Evolutionary conservation across 2,329 filamentous ascomycete genomes (phyloP).

Genomic region (Westerdykella ornata): DNA sequence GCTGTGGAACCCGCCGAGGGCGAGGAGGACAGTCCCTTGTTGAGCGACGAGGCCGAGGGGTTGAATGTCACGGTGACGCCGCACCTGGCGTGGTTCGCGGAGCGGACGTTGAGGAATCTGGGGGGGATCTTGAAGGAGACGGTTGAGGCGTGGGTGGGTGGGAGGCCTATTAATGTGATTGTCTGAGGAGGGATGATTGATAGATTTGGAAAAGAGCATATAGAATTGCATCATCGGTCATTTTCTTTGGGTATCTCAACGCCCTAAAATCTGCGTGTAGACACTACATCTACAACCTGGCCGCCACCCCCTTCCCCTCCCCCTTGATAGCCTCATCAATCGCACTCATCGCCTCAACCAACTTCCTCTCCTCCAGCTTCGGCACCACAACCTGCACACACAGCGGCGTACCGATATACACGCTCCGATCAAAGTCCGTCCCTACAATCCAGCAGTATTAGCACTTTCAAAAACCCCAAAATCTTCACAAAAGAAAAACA

Average conservation of each 20-base stretch:
- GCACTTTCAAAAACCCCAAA: too few species aligned
- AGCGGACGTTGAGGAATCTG: slow-evolving; percentile 44
- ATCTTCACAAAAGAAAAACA: too few species aligned
- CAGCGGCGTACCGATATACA: slow-evolving; percentile 50
- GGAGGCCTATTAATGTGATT: slow-evolving; percentile 37
- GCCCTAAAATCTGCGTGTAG: too few species aligned
- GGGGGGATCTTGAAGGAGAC: slow-evolving; percentile 42
- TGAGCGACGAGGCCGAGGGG: slow-evolving; percentile 40
- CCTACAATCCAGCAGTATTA: slow-evolving; percentile 12
- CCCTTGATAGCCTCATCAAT: slow-evolving; percentile 44
- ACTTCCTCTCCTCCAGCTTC: slow-evolving; percentile 48
- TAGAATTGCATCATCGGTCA: too few species aligned
- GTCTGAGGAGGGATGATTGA: slow-evolving; percentile 12
- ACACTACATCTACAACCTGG: too few species aligned
- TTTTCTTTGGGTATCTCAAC: too few species aligned
- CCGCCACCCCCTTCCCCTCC: background rate
- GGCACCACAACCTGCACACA: slow-evolving; percentile 54
- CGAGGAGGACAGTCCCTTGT: slow-evolving; percentile 38
- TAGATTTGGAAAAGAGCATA: too few species aligned
- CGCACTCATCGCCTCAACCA: slow-evolving; percentile 49
- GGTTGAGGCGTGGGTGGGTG: slow-evolving; percentile 42
- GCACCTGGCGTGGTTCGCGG: slow-evolving; percentile 50
- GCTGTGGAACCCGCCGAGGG: slow-evolving; percentile 42
- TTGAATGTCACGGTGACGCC: slow-evolving; percentile 49
- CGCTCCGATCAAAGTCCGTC: slow-evolving; percentile 46